A percentile compares a stretch with the other conserved stretches of the same genome.
These are phyloP conservation scores for Boletus rubroflammeus DNA, from an alignment of 768 basidiomycete species.

Conservation along the genomic window DNA sequence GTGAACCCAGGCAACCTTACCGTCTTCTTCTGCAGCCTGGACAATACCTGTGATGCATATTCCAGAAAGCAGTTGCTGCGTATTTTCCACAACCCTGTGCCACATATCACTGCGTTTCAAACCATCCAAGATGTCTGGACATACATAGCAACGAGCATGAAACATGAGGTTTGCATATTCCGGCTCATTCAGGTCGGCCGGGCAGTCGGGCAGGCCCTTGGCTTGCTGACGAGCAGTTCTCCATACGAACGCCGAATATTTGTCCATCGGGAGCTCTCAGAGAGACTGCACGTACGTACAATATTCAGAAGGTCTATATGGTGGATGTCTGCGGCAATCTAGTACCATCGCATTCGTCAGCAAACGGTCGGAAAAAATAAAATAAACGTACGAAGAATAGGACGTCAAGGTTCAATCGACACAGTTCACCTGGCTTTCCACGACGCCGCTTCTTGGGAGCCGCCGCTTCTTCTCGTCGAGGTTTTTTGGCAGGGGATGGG, in stretches of 20 bases:
- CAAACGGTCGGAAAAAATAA: neutral
- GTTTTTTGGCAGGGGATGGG: neutral
- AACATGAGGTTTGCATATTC: constrained; percentile 42
- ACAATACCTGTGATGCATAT: constrained; percentile 15
- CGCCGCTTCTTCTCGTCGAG: neutral
- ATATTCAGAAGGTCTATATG: constrained; percentile 32
- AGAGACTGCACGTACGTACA: constrained; percentile 39
- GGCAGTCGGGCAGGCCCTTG: constrained; percentile 39
- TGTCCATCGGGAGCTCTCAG: constrained; percentile 34
- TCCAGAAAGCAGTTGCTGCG: neutral
- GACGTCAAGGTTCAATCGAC: constrained; percentile 11
- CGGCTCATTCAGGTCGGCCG: constrained; percentile 40
- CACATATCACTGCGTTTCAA: neutral
- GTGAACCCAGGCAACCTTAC: neutral
- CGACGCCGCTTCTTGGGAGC: constrained; percentile 1
- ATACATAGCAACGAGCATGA: constrained; percentile 18
- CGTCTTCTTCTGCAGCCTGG: neutral
- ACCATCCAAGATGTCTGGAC: neutral
- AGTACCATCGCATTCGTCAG: neutral
- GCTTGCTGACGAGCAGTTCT: constrained; percentile 27
- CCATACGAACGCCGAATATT: constrained; percentile 27
- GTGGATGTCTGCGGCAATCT: constrained; percentile 40
- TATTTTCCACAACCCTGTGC: constrained; percentile 7
- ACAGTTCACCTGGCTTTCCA: neutral
- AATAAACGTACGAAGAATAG: constrained; percentile 5